Evolutionary conservation across 2,329 filamentous ascomycete species (phyloP).

Genomic region (Aspergillus awamori): DNA sequence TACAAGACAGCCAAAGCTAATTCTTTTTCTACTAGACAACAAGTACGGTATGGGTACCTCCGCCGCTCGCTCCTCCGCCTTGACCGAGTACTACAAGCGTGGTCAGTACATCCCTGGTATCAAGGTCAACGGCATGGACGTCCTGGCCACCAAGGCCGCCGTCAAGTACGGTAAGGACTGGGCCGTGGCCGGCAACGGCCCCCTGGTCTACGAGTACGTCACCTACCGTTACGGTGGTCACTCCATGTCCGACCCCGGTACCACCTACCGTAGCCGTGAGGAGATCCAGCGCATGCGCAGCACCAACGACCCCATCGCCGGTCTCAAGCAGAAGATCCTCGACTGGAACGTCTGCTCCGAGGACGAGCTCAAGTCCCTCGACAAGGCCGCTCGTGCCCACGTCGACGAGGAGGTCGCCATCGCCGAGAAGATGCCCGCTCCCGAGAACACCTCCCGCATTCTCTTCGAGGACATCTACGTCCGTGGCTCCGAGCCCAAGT

Average conservation of each 20-base stretch:
- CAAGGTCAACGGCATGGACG: conserved; percentile 99
- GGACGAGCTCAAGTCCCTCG: conserved; percentile 93
- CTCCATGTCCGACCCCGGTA: conserved; percentile 99
- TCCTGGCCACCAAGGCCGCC: conserved; percentile 94
- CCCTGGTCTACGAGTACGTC: conserved; percentile 96
- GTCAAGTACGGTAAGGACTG: conserved; percentile 92
- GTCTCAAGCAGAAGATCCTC: conserved; percentile 95
- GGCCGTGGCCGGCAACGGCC: conserved; percentile 80
- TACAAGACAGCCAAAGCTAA: background rate
- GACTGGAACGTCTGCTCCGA: conserved; percentile 92
- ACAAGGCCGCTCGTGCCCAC: conserved; percentile 85
- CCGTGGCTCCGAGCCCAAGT: conserved; percentile 80
- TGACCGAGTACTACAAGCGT: conserved; percentile 99
- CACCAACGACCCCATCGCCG: conserved; percentile 97
- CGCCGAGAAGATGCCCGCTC: conserved; percentile 83
- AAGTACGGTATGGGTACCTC: conserved; percentile 99
- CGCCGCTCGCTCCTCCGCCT: conserved; percentile 86
- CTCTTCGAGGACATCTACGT: conserved; percentile 98
- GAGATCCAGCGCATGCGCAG: conserved; percentile 99
- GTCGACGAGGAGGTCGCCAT: conserved; percentile 88
- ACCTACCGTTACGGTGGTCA: conserved; percentile 99
- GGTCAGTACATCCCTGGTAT: conserved; percentile 99
- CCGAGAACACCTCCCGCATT: conserved; percentile 77
- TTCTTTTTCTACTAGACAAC: conserved; percentile 69
- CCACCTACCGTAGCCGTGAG: conserved; percentile 98